Evolutionary conservation across 202 grass and related monocot genomes (phyloP), one percentile per base, ranked within the genome.

Genomic region (Hordeum pubiflorum): DNA sequence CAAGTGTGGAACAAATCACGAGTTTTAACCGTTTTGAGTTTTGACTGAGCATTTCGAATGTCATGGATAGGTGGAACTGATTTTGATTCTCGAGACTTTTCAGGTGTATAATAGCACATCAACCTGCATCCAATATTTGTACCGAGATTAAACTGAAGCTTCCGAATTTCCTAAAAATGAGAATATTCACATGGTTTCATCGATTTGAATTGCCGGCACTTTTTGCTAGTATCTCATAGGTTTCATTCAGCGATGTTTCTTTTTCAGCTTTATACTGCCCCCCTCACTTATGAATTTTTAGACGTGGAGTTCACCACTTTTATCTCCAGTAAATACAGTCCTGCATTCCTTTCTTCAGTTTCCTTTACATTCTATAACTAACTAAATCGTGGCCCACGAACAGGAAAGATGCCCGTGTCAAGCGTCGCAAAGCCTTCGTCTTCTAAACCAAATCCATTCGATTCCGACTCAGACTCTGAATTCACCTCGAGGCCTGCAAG

Each of bases 401-500:
- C 46, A 80, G 78, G 32, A 39, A 79, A 83, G 21, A 90, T 89
- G 87, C 66, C 87, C n/a, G 72, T 68, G 65, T 86, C 83, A 83
- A 74, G 67, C 61, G 57, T 60, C 4, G 11, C 68, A 15, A 90
- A 86, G 52, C 79, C 64, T 41, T 33, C 33, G 3, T 82, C 82
- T 26, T 83, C 84, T 3, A 90, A 75, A 39, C 5, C 72, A 86
- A 90, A 90, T 75, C 88, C 83, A 11, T 90, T 90, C 7, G 79
- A 86, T 43, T 90, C 88, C 0, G 74, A 83, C 18, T 90, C 88
- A 1, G 88, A 86, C 8, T 79, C 83, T 31, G 88, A 86, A 83
- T 71, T 74, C 36, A 65, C 61, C 27, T 37, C 58, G 24, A 90
- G 39, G 76, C 59, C 75, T 41, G 43, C 73, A 52, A 83, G 62